phyloP scores from a whole-genome alignment of 208 protist species.

The Leishmania amazonensis region DNA sequence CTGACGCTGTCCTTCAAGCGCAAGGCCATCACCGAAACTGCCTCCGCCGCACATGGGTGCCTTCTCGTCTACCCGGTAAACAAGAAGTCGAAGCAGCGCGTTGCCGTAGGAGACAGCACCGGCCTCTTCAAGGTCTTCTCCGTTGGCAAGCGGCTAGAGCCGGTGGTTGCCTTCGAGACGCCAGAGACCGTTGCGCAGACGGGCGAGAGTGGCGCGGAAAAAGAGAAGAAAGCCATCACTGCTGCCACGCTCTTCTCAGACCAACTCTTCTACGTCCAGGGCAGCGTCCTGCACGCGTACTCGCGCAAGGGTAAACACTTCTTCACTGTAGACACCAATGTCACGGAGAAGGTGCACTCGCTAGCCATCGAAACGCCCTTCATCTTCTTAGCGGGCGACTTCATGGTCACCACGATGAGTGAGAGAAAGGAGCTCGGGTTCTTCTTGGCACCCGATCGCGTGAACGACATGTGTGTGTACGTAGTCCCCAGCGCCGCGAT shows the following conservation, averaged over 20 bases:
- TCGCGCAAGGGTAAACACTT: constrained; percentile 84
- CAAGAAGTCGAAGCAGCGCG: constrained; percentile 74
- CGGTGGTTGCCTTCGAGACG: constrained; percentile 53
- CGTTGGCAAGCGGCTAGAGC: constrained; percentile 55
- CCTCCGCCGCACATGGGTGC: constrained; percentile 45
- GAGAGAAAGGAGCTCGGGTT: constrained; percentile 86
- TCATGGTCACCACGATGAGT: constrained; percentile 77
- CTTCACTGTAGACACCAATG: constrained; percentile 85
- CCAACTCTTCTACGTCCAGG: constrained; percentile 82
- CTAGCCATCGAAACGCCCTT: constrained; percentile 79
- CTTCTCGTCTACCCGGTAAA: constrained; percentile 76
- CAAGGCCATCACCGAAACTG: constrained; percentile 43
- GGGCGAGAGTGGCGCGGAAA: constrained; percentile 6
- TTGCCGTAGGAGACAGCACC: constrained; percentile 73
- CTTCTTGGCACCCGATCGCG: constrained; percentile 85
- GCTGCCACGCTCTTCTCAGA: constrained; percentile 73
- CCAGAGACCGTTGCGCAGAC: constrained; percentile 30
- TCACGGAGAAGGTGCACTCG: constrained; percentile 73
- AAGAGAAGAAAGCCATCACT: constrained; percentile 46
- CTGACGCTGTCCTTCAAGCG: constrained; percentile 30
- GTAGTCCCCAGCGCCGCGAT: constrained; percentile 6
- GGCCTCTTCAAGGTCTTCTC: constrained; percentile 65
- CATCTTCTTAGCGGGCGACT: constrained; percentile 83
- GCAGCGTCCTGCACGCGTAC: constrained; percentile 75
- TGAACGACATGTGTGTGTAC: constrained; percentile 70